Evolutionary conservation across 106 monocot species (phyloP).

Genomic region (Allium cepa): DNA sequence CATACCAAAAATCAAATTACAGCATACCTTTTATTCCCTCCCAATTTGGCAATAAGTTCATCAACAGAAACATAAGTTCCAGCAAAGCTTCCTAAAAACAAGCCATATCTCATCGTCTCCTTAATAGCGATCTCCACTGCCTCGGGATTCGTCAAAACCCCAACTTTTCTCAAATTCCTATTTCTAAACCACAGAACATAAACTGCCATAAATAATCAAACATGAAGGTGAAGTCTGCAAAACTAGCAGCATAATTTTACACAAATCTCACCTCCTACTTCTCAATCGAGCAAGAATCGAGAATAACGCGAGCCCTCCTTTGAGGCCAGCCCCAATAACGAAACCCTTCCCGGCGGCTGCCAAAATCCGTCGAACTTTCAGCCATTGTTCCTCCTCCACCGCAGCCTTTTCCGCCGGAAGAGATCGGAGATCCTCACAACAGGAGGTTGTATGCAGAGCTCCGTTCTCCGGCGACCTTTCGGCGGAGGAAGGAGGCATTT

Average conservation of each 20-base stretch:
- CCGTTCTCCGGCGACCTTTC: slow-evolving; percentile 1
- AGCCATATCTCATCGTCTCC: slow-evolving; percentile 83
- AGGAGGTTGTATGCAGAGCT: neutral
- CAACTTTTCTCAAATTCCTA: slow-evolving; percentile 47
- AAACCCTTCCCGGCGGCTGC: slow-evolving; percentile 88
- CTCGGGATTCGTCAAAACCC: slow-evolving; percentile 65
- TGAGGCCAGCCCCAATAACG: slow-evolving; percentile 81
- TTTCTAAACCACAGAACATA: neutral
- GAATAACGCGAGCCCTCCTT: slow-evolving; percentile 91
- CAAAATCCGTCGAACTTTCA: slow-evolving; percentile 52
- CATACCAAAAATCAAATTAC: neutral
- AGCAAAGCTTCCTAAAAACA: slow-evolving; percentile 86
- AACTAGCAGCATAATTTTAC: too few species aligned
- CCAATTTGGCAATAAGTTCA: slow-evolving; percentile 63
- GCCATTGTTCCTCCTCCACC: slow-evolving; percentile 18
- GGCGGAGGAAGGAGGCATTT: slow-evolving; percentile 10
- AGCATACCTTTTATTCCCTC: slow-evolving; percentile 55
- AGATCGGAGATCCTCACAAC: neutral
- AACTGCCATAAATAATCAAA: neutral
- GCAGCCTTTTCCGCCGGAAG: too few species aligned
- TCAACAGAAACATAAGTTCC: slow-evolving; percentile 91
- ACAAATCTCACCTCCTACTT: slow-evolving; percentile 36
- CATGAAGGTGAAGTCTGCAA: neutral
- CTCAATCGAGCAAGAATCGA: slow-evolving; percentile 61
- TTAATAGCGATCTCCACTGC: slow-evolving; percentile 52